Evolutionary conservation across 176 grass and related monocot genomes (phyloP).

Genomic region (Bothriochloa decipiens): DNA sequence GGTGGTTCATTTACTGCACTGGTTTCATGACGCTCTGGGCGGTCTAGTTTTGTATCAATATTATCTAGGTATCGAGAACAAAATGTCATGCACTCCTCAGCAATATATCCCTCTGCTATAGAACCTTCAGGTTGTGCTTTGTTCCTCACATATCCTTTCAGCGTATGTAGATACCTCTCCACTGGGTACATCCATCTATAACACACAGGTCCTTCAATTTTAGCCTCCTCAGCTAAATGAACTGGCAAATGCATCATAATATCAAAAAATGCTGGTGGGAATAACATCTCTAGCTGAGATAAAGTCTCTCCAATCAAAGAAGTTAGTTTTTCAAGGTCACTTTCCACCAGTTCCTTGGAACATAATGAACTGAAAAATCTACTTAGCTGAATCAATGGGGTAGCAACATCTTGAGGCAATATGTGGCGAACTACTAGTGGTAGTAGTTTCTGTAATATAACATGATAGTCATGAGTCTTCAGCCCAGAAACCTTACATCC

Average conservation of each 20-base stretch:
- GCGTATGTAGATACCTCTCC: neutral
- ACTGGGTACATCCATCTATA: conserved; percentile 32
- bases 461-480: conserved; percentile 35
- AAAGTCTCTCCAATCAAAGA: neutral
- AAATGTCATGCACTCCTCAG: conserved; percentile 33
- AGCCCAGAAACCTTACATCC: conserved; percentile 1
- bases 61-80: conserved; percentile 6
- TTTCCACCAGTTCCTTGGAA: neutral
- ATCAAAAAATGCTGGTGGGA: conserved; percentile 1
- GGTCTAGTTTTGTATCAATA: conserved; percentile 25
- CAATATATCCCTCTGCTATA: conserved; percentile 26
- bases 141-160: neutral
- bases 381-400: neutral
- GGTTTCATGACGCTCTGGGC: neutral
- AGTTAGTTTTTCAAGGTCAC: neutral
- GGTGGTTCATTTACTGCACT: neutral
- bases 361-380: neutral
- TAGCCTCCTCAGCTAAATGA: conserved; percentile 2
- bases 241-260: conserved; percentile 8
- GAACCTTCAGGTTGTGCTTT: conserved; percentile 30
- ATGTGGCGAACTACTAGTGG: neutral
- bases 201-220: neutral
- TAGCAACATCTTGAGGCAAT: neutral
- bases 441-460: conserved; percentile 31
- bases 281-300: conserved; percentile 13